Base-by-base conservation (phyloP, 2,329 filamentous ascomycete genomes). In the Botrytis paeoniae region DNA sequence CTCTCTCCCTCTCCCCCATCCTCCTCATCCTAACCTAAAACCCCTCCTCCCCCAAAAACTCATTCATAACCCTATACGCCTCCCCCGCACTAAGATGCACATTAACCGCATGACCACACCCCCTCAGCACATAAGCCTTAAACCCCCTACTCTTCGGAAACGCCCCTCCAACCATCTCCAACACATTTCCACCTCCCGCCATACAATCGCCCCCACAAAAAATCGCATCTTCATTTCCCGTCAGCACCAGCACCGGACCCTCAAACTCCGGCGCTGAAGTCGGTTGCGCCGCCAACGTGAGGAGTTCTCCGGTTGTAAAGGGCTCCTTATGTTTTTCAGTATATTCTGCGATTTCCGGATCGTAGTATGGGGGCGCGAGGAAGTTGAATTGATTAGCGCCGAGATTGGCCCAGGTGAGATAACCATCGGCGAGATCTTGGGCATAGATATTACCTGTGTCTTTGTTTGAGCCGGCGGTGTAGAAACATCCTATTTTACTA, bases 21-120 rank as follows among this genome's bases (percentile, higher is more conserved):
- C n/a, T 20, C 22, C 32, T 0, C 12, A 8, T 8, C 32, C 62
- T 4, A 45, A 22, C 10, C 22, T 66, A 59, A 35, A 69, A 25
- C n/a, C 66, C 66, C n/a, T 41, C 8, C 3, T 7, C 20, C 22
- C n/a, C 35, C 62, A 68, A 72, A 61, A 72, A 68, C 22, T 18
- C 54, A 68, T 72, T 72, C 70, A 72, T 72, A 20, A 72, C 62
- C 22, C 32, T 29, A 37, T 72, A 72, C 35, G 62, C 70, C 37
- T 39, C 70, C n/a, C 51, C 29, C 32, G 70, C 41, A 39, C 48
- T 48, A 37, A 43, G 60, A 60, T 72, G 70, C 20, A 72, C 70
- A 48, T 72, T 72, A 25, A 72, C 70, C 48, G 70, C 62, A 45
- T 72, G 70, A 1, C 70, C 70, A 57, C 61, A 59, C 0, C 29